Evolutionary conservation across 2,329 filamentous ascomycete genomes (phyloP), one percentile per base, ranked within the genome.

Genomic region (Pseudocercospora musae): DNA sequence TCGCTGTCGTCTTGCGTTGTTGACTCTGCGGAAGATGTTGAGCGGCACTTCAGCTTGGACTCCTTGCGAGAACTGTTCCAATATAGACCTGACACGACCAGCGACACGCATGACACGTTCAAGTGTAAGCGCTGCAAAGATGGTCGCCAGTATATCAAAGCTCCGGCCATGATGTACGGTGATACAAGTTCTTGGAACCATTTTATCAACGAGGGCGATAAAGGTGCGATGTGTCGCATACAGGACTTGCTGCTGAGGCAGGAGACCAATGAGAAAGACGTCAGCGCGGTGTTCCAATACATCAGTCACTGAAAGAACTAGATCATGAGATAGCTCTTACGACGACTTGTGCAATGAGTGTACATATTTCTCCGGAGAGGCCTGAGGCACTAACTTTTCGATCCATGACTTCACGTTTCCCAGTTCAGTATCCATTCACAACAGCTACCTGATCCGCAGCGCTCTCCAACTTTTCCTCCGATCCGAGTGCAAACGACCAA

Each of bases 101-200:
- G 92, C 70, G 96, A 99, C 73, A 99, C 95, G 0, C 95, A 99
- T 75, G 95, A 98, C 73, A 98, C 94, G 0, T 98, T 99, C 84
- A 98, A 96, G 79, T 99, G 95, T 77, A 97, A 96, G 80, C 84
- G 95, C 44, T 99, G 95, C 77, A 90, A 79, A 64, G 78, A 89
- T 72, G 94, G 94, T 0, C 89, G 84, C 64, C 95, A 99, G 77
- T 86, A 85, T 66, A 85, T 97, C 73, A 98, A 97, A 76, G 92
- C 94, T 1, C 90, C 90, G 3, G 95, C 95, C 1, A 94, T 98
- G 89, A 80, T 99, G 63, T 99, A 99, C 73, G 95, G 95, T 57
- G 95, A 99, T 73, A 98, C 95, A 21, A 98, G 92, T 78, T 94
- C 92, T n/a, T 99, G 95, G 95, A 99, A 99, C 73, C 95, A 99